Base-by-base conservation (phyloP, 106 monocot species). In the Allium cepa region DNA sequence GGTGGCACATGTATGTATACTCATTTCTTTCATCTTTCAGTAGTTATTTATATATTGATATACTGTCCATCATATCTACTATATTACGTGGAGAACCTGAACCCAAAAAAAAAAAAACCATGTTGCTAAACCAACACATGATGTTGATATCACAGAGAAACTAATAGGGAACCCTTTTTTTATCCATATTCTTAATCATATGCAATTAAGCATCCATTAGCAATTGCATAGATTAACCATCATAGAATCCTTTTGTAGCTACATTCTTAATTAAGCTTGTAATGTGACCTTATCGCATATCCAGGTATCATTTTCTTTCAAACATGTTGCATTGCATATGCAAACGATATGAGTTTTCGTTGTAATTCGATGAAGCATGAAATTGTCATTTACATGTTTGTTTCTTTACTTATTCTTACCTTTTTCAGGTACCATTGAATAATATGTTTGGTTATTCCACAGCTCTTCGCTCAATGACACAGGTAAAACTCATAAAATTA, bases 381-480 rank as follows among this genome's bases (percentile, higher is more conserved):
- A 52, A 9, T 11, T 18, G 22, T 18, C 22, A 52, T 26, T 52
- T 10, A 26, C 66, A 66, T 26, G 22, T 7, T 3, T 49, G 5
- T 10, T 11, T 17, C 7, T 47, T 15, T 46, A 6, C 16, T n/a
- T 11, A 22, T 22, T 22, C 22, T 22, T 8, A 64, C 49, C 64
- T 2, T 49, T 36, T 36, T 46, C 75, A 96, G 96, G 97, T 97
- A 60, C 97, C 97, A 9, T 65, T 97, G 62, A 97, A 97, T 74
- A 97, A 97, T 68, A 97, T 97, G 97, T 97, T 97, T 73, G 97
- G 97, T 47, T 97, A 97, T 53, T 86, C 97, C 2, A 97, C 97
- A 6, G 57, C 97, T 26, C 78, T 97, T 75, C 92, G 97, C 11
- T 97, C 97, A 12, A 84, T 97, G 92, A 97, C 97, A 51, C 97